Conservation (phyloP, 139 green algal genomes). For the Coelastrella sp. region DNA sequence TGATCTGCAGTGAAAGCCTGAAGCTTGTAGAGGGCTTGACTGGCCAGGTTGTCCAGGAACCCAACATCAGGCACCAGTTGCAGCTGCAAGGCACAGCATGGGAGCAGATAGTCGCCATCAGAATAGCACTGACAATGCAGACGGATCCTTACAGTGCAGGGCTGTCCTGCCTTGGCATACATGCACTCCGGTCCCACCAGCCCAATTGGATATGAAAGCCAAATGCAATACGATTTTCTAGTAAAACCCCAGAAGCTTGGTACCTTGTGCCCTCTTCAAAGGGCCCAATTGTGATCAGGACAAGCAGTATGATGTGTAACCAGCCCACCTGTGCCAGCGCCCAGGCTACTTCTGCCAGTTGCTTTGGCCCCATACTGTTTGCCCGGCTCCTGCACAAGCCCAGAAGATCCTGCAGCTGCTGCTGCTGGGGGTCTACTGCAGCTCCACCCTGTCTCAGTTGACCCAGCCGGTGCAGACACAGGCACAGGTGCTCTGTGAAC, state of each 20-base stretch:
- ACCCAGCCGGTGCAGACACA: not conserved
- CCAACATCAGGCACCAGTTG: conserved; percentile 36
- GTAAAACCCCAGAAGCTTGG: too few relatives aligned
- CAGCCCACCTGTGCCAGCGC: conserved; percentile 21
- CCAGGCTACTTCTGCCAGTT: conserved; percentile 33
- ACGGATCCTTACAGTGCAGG: too few relatives aligned
- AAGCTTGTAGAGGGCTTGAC: conserved; percentile 25
- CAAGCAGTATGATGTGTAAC: not conserved
- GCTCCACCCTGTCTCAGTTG: conserved; percentile 14
- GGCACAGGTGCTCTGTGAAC: conserved; percentile 22
- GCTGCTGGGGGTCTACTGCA: not conserved
- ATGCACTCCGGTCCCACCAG: too few relatives aligned
- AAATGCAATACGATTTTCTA: too few relatives aligned
- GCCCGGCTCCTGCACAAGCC: conserved; percentile 3
- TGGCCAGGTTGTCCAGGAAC: conserved; percentile 20
- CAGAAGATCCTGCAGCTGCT: conserved; percentile 33
- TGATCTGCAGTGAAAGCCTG: conserved; percentile 34
- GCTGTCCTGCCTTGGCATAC: too few relatives aligned
- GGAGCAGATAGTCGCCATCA: not conserved
- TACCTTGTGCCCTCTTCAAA: too few relatives aligned
- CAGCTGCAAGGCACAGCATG: not conserved
- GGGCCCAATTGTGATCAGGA: too few relatives aligned
- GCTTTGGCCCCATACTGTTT: conserved; percentile 13
- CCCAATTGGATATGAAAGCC: too few relatives aligned
- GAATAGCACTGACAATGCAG: too few relatives aligned